phyloP scores from a whole-genome alignment of 176 grass and related monocot species.

The Carex littledalei region DNA sequence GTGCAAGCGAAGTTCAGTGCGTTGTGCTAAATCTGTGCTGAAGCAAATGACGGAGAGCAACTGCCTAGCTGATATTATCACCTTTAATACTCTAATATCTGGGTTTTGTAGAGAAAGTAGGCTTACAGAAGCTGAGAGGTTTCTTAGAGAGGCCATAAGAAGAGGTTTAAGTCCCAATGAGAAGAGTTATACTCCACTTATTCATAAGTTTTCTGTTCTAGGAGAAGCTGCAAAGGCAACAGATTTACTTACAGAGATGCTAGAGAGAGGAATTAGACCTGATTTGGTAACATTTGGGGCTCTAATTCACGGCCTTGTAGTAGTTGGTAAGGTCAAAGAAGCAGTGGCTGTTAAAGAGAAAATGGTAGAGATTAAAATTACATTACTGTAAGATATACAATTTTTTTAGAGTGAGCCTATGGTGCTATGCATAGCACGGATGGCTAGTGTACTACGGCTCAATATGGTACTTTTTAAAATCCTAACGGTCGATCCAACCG shows the following conservation, averaged over 20 bases:
- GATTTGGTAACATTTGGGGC: constrained; percentile 64
- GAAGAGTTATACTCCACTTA: constrained; percentile 57
- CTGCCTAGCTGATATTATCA: constrained; percentile 41
- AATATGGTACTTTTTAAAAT: no score
- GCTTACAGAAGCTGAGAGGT: constrained; percentile 31
- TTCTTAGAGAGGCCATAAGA: constrained; percentile 50
- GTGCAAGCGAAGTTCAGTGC: constrained; percentile 7
- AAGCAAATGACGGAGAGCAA: constrained; percentile 56
- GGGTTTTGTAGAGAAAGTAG: constrained; percentile 37
- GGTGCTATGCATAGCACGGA: no score
- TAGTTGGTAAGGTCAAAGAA: constrained; percentile 39
- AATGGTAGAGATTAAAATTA: constrained; percentile 52
- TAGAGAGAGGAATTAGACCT: constrained; percentile 43
- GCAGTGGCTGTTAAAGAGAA: constrained; percentile 56
- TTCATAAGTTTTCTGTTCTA: constrained; percentile 42
- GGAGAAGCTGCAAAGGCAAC: constrained; percentile 37
- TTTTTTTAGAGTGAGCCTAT: no score
- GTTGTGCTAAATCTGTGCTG: constrained; percentile 44
- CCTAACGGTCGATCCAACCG: no score
- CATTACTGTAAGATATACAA: no score
- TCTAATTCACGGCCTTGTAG: constrained; percentile 66
- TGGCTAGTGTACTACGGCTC: no score
- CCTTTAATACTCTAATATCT: constrained; percentile 69
- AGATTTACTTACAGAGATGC: constrained; percentile 69
- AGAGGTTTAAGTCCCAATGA: constrained; percentile 54